These are phyloP conservation scores for Sugiyamaella floridensis DNA, from an alignment of 805 yeast species.

Conservation along the genomic window DNA sequence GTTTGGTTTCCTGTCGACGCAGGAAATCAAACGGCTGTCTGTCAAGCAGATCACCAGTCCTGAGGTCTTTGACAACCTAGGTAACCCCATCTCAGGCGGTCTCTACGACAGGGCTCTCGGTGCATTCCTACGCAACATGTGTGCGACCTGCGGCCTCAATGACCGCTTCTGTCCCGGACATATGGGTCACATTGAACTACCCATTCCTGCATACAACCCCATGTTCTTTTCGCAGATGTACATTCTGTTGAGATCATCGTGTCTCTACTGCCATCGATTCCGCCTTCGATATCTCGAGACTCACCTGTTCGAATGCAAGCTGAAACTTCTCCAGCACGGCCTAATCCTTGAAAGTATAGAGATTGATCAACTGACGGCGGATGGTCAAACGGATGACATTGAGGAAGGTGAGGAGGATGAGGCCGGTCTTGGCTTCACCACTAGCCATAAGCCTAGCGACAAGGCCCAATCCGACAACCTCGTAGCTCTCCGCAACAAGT, in stretches of 20 bases:
- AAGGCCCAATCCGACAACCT: slow-evolving; percentile 42
- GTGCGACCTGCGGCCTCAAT: slow-evolving; percentile 94
- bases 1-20: slow-evolving; percentile 74
- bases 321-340: slow-evolving; percentile 81
- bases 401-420: slow-evolving; percentile 42
- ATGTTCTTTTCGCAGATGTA: slow-evolving; percentile 88
- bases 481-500: slow-evolving; percentile 55
- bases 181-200: slow-evolving; percentile 95
- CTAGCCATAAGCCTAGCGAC: slow-evolving; percentile 21
- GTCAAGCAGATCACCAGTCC: slow-evolving; percentile 96
- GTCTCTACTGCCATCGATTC: slow-evolving; percentile 88
- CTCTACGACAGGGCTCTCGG: slow-evolving; percentile 92
- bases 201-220: slow-evolving; percentile 93
- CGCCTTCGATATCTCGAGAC: slow-evolving; percentile 61
- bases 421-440: slow-evolving; percentile 15
- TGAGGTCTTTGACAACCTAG: slow-evolving; percentile 89
- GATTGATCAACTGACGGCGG: slow-evolving; percentile 54
- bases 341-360: slow-evolving; percentile 69
- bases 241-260: slow-evolving; percentile 71
- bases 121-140: slow-evolving; percentile 76
- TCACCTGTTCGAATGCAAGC: slow-evolving; percentile 70
- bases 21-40: slow-evolving; percentile 77
- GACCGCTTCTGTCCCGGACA: slow-evolving; percentile 96
- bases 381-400: slow-evolving; percentile 41
- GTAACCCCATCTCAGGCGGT: slow-evolving; percentile 93